phyloP scores from a whole-genome alignment of 2,329 filamentous ascomycete genomes.

The Blastomyces emzantsi region DNA sequence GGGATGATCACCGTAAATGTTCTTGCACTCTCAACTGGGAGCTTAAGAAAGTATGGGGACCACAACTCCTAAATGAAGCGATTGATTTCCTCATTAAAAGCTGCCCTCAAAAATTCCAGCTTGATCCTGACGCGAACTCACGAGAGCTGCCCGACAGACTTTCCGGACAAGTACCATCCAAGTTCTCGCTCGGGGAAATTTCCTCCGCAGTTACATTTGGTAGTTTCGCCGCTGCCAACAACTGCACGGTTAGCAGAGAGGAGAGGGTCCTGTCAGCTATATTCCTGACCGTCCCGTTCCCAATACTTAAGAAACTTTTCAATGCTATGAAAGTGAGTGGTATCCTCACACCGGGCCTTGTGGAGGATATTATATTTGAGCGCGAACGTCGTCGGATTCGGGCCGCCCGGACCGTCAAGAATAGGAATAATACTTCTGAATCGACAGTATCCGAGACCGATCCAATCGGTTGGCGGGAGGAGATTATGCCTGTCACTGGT shows the following conservation, averaged over 20 bases:
- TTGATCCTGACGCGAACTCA: conserved; percentile 22
- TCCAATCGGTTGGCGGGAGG: conserved; percentile 10
- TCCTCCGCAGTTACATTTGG: conserved; percentile 22
- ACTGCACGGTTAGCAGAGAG: conserved; percentile 15
- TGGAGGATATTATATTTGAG: conserved; percentile 20
- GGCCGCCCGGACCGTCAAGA: conserved; percentile 16
- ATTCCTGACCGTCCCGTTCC: conserved; percentile 24
- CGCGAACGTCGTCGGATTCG: conserved; percentile 24
- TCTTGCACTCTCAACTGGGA: conserved; percentile 10
- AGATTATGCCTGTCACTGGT: not conserved
- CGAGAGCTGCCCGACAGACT: conserved; percentile 17
- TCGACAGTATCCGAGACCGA: not conserved
- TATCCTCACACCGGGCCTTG: conserved; percentile 16
- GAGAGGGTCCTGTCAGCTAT: conserved; percentile 21
- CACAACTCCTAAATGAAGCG: conserved; percentile 16
- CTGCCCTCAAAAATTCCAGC: conserved; percentile 19
- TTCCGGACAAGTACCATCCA: conserved; percentile 14
- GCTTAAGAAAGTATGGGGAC: conserved; percentile 12
- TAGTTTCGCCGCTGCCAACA: conserved; percentile 14
- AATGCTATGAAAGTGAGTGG: conserved; percentile 16
- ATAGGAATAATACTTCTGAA: not conserved
- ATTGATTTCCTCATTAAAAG: conserved; percentile 21
- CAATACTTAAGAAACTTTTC: conserved; percentile 19
- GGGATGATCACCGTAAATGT: conserved; percentile 1
- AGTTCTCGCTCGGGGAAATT: conserved; percentile 17